Conservation (phyloP, 2,329 filamentous ascomycete species). For the Sclerotinia glacialis region DNA sequence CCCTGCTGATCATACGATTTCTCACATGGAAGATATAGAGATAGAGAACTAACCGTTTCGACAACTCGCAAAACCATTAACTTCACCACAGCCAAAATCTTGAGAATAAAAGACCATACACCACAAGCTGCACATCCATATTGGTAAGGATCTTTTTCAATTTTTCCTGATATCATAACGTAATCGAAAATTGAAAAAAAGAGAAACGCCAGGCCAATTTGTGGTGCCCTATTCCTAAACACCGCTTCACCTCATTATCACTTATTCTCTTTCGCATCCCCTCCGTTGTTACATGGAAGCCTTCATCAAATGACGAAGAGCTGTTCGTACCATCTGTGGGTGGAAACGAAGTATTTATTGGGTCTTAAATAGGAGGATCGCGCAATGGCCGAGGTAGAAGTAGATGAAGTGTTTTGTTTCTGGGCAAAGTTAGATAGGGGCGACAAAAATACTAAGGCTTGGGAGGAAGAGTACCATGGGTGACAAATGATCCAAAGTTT, state of each 20-base stretch:
- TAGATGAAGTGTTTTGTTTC: conserved; percentile 99
- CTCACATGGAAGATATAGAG: not conserved
- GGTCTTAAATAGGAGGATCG: conserved; percentile 98
- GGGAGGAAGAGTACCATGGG: conserved; percentile 52
- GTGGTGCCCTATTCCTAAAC: conserved; percentile 19
- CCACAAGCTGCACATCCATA: not conserved
- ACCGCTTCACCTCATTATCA: conserved; percentile 13
- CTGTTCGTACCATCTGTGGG: not conserved
- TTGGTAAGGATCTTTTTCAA: not conserved
- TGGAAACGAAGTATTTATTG: conserved; percentile 57
- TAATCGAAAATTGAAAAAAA: conserved; percentile 8
- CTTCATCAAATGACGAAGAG: not conserved
- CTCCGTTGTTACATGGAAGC: conserved; percentile 10
- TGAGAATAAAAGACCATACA: not conserved
- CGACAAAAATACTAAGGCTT: not conserved
- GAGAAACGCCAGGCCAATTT: conserved; percentile 21
- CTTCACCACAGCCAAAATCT: not conserved
- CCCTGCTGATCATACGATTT: not conserved
- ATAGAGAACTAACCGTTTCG: too few relatives aligned
- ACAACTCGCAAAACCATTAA: not conserved
- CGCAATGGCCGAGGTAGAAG: conserved; percentile 98
- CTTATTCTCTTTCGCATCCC: not conserved
- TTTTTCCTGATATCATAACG: conserved; percentile 14
- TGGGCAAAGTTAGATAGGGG: not conserved
- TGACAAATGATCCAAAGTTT: conserved; percentile 99